phyloP scores from a whole-genome alignment of 345 rosid genomes.

The Arabidopsis thaliana region DNA sequence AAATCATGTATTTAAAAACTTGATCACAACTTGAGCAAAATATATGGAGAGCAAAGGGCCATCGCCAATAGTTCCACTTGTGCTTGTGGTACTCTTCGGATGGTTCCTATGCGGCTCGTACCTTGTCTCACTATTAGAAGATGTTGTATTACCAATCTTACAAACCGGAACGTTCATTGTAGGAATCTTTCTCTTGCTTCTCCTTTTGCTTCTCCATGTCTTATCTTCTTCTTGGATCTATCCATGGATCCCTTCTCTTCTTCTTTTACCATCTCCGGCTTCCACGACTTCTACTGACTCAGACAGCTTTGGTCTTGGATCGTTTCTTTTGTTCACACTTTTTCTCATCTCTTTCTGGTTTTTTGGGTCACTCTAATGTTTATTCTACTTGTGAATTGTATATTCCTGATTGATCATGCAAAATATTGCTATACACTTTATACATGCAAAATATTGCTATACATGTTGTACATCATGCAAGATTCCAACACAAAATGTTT shows the following conservation, averaged over 20 bases:
- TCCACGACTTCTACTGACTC: constrained; percentile 38
- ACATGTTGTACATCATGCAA: neutral
- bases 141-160: constrained; percentile 36
- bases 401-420: neutral
- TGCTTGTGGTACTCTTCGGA: constrained; percentile 41
- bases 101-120: constrained; percentile 44
- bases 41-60: constrained; percentile 48
- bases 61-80: constrained; percentile 44
- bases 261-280: constrained; percentile 33
- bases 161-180: constrained; percentile 46
- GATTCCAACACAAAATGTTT: neutral
- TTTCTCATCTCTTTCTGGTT: constrained; percentile 42
- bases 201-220: constrained; percentile 43
- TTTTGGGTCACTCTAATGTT: constrained; percentile 27
- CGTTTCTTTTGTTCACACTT: constrained; percentile 40
- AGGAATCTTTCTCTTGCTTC: constrained; percentile 40
- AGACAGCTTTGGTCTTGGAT: constrained; percentile 45
- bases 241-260: constrained; percentile 46
- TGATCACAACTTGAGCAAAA: constrained; percentile 23
- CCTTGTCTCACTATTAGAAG: constrained; percentile 35
- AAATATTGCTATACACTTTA: neutral
- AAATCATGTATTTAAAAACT: constrained; percentile 3
- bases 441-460: neutral
- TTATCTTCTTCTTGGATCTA: constrained; percentile 47
- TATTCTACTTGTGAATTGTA: constrained; percentile 1